Evolutionary conservation across 176 grass and related monocot genomes (phyloP).

Genomic region (Aegilops umbellulata): DNA sequence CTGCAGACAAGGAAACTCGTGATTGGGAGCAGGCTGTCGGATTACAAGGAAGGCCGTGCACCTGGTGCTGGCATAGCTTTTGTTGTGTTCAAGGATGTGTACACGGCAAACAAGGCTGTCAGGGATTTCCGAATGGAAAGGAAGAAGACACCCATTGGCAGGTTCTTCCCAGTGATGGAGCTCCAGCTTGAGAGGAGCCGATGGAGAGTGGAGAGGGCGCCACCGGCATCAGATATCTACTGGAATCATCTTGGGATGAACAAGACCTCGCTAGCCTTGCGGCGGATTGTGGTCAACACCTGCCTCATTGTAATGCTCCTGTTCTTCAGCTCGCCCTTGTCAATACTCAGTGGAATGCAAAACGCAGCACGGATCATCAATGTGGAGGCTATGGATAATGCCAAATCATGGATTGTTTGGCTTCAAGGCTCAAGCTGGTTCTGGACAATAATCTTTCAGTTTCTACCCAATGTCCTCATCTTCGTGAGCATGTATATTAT

Average conservation of each 20-base stretch:
- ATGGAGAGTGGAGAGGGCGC: slow-evolving; percentile 92
- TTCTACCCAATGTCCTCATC: slow-evolving; percentile 89
- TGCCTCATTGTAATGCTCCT: slow-evolving; percentile 92
- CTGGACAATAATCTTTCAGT: slow-evolving; percentile 88
- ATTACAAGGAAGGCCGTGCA: slow-evolving; percentile 75
- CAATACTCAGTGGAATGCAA: slow-evolving; percentile 90
- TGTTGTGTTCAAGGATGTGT: slow-evolving; percentile 94
- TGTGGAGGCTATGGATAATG: slow-evolving; percentile 95
- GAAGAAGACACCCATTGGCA: slow-evolving; percentile 70
- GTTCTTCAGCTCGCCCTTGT: slow-evolving; percentile 91
- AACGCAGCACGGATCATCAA: slow-evolving; percentile 85
- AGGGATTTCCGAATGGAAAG: slow-evolving; percentile 85
- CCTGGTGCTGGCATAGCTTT: slow-evolving; percentile 85
- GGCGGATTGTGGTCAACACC: slow-evolving; percentile 80
- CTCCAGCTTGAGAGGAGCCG: slow-evolving; percentile 82
- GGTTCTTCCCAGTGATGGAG: slow-evolving; percentile 90
- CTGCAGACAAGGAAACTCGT: slow-evolving; percentile 73
- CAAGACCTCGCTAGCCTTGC: slow-evolving; percentile 69
- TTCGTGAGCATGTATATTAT: slow-evolving; percentile 99
- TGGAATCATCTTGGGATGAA: slow-evolving; percentile 93
- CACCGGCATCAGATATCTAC: slow-evolving; percentile 91
- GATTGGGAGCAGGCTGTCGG: slow-evolving; percentile 61
- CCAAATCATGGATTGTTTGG: slow-evolving; percentile 89
- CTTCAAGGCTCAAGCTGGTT: slow-evolving; percentile 93
- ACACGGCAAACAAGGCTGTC: slow-evolving; percentile 91